phyloP scores from a whole-genome alignment of 176 grass and related monocot genomes.

The Juncus inflexus region DNA sequence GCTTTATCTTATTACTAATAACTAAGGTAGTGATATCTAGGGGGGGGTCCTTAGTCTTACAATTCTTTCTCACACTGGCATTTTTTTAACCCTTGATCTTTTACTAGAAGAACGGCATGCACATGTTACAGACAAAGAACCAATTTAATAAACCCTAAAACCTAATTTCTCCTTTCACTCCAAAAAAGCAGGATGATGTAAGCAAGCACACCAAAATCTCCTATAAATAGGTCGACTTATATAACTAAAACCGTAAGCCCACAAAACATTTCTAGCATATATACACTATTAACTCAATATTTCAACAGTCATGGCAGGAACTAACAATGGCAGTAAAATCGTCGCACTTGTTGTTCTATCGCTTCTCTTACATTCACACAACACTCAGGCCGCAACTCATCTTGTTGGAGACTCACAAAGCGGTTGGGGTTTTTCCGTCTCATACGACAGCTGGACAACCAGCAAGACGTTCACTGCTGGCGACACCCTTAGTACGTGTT shows the following conservation, averaged over 20 bases:
- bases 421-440: conserved; percentile 63
- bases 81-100: too few relatives aligned
- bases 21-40: too few relatives aligned
- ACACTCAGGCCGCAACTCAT: conserved; percentile 37
- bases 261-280: neutral
- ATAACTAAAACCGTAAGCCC: neutral
- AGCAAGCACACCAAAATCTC: conserved; percentile 9
- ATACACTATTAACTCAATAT: neutral
- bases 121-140: too few relatives aligned
- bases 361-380: conserved; percentile 10
- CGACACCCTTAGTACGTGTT: conserved; percentile 43
- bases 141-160: too few relatives aligned
- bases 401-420: conserved; percentile 52
- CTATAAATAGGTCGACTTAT: neutral
- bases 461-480: conserved; percentile 39
- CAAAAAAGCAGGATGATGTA: conserved; percentile 13
- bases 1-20: too few relatives aligned
- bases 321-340: conserved; percentile 15
- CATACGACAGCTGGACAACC: conserved; percentile 51
- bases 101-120: too few relatives aligned
- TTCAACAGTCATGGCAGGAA: conserved; percentile 44
- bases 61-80: too few relatives aligned
- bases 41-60: too few relatives aligned
- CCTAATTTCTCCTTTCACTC: neutral
- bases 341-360: conserved; percentile 14